These are phyloP conservation scores for Xanthoconium stramineum DNA, from an alignment of 768 basidiomycete species.

Conservation along the genomic window DNA sequence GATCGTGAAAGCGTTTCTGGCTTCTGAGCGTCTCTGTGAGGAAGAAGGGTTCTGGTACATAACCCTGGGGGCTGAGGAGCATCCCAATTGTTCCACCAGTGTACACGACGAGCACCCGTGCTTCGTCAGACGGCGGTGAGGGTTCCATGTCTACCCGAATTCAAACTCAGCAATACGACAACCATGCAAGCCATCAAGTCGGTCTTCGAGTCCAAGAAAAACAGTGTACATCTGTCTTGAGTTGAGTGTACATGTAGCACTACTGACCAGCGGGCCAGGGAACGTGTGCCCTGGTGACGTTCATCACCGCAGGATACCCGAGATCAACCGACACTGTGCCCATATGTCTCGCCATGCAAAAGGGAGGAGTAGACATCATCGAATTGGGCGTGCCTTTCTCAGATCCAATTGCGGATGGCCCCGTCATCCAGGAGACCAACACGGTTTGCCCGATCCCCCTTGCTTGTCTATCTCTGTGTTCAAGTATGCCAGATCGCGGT, in stretches of 20 bases:
- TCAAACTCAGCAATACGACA: constrained; percentile 5
- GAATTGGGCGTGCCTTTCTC: constrained; percentile 81
- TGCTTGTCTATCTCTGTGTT: neutral
- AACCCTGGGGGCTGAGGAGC: constrained; percentile 73
- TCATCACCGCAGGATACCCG: constrained; percentile 94
- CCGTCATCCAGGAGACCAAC: constrained; percentile 89
- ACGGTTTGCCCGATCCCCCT: constrained; percentile 42
- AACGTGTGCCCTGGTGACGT: constrained; percentile 70
- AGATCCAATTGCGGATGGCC: constrained; percentile 95
- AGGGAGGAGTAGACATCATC: constrained; percentile 90
- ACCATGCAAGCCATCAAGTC: constrained; percentile 29
- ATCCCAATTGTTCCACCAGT: constrained; percentile 91
- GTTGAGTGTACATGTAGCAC: too few relatives aligned
- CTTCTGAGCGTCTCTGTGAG: constrained; percentile 79
- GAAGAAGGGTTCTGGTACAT: constrained; percentile 85
- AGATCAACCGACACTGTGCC: constrained; percentile 75
- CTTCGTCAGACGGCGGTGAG: constrained; percentile 56
- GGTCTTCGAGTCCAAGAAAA: constrained; percentile 28
- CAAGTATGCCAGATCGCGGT: constrained; percentile 68
- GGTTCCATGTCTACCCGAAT: constrained; percentile 42
- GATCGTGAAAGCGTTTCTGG: constrained; percentile 90
- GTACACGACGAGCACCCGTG: constrained; percentile 83
- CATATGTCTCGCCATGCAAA: constrained; percentile 87
- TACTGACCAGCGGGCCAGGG: constrained; percentile 23
- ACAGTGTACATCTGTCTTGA: constrained; percentile 6